Conservation (phyloP, 495 filamentous ascomycete species). For the Parachaetomium inaequale region DNA sequence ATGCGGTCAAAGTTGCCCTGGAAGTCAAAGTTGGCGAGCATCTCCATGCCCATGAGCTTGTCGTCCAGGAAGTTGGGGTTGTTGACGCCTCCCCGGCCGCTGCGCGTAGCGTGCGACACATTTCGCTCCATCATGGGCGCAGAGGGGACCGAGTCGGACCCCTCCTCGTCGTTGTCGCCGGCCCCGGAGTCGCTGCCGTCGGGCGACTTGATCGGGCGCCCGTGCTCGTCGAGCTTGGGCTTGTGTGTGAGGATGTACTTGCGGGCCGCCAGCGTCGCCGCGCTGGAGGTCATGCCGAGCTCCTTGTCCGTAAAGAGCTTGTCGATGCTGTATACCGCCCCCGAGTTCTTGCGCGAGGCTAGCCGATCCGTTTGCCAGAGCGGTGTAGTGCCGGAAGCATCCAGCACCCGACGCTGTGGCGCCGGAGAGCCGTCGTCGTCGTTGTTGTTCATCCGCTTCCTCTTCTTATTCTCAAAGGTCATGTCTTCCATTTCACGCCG, state of each 20-base stretch:
- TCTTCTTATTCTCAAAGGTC: slow-evolving; percentile 65
- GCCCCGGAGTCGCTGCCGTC: slow-evolving; percentile 53
- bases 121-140: slow-evolving; percentile 69
- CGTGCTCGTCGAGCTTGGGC: slow-evolving; percentile 44
- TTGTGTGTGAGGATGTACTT: slow-evolving; percentile 53
- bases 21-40: slow-evolving; percentile 60
- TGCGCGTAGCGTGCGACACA: slow-evolving; percentile 69
- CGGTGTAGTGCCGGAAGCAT: slow-evolving; percentile 50
- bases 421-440: slow-evolving; percentile 70
- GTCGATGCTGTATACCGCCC: slow-evolving; percentile 70
- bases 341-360: slow-evolving; percentile 44
- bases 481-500: slow-evolving; percentile 78
- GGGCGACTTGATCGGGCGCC: slow-evolving; percentile 43
- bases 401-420: slow-evolving; percentile 47
- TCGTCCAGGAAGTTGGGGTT: slow-evolving; percentile 53
- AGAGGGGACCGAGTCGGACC: slow-evolving; percentile 46
- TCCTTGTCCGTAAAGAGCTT: slow-evolving; percentile 95
- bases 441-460: slow-evolving; percentile 70
- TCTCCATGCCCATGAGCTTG: slow-evolving; percentile 54
- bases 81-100: slow-evolving; percentile 58
- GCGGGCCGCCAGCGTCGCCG: slow-evolving; percentile 63
- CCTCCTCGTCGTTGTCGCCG: slow-evolving; percentile 45
- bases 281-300: slow-evolving; percentile 68
- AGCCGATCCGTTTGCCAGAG: slow-evolving; percentile 51
- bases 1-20: slow-evolving; percentile 52